A percentile compares a stretch with the other conserved stretches of the same genome.
Conservation (phyloP, 371 early-diverging fungal genomes). For the Cokeromyces recurvatus region DNA sequence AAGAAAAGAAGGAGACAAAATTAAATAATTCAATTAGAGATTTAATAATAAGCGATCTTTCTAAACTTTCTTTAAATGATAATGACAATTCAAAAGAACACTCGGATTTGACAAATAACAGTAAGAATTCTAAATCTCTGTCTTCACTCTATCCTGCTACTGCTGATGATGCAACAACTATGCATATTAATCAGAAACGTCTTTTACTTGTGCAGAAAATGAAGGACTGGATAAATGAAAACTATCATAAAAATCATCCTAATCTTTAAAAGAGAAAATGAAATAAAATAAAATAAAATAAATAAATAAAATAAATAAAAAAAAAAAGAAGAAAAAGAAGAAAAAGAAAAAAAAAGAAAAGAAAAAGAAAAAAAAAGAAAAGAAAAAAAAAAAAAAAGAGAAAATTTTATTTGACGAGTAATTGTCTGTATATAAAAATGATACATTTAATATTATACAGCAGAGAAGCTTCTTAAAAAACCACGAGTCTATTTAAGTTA, state of each 20-base stretch:
- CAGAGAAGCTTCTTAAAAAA: too few relatives aligned
- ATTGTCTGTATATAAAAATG: too few relatives aligned
- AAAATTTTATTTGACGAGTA: too few relatives aligned
- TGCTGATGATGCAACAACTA: not conserved
- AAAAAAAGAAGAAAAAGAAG: too few relatives aligned
- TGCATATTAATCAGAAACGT: not conserved
- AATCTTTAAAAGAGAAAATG: not conserved
- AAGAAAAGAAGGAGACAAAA: not conserved
- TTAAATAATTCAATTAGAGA: constrained; percentile 5
- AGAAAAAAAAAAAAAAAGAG: too few relatives aligned
- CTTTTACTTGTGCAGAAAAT: constrained; percentile 11
- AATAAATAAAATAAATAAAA: not conserved
- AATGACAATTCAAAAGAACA: too few relatives aligned
- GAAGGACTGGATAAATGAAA: constrained; percentile 16
- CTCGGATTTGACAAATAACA: too few relatives aligned
- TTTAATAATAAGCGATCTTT: constrained; percentile 14
- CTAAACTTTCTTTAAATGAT: constrained; percentile 11
- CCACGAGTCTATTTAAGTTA: too few relatives aligned
- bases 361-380: too few relatives aligned
- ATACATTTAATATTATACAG: not conserved
- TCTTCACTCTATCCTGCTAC: constrained; percentile 10
- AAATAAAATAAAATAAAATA: not conserved
- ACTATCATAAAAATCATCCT: constrained; percentile 12
- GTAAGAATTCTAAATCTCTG: too few relatives aligned
- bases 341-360: too few relatives aligned